These are phyloP conservation scores for Silene vulgaris DNA, from an alignment of 179 eudicot genomes.

Conservation along the genomic window DNA sequence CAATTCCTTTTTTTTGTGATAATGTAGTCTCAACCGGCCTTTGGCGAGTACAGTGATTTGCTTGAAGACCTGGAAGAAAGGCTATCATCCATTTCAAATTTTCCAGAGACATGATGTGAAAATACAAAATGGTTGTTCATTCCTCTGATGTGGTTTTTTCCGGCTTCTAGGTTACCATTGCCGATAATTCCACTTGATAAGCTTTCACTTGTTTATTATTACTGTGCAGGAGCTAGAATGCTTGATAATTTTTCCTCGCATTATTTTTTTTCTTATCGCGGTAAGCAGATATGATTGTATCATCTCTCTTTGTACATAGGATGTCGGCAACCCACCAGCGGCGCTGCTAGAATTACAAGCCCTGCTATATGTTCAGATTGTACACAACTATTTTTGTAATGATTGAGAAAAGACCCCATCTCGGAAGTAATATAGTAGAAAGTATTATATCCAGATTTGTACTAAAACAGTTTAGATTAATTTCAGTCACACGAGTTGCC, in stretches of 20 bases:
- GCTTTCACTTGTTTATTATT: conserved; percentile 10
- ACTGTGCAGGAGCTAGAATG: conserved; percentile 14
- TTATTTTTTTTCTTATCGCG: not conserved
- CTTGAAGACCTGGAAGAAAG: conserved; percentile 53
- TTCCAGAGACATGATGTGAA: conserved; percentile 32
- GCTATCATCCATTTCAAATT: conserved; percentile 38
- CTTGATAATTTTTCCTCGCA: not conserved
- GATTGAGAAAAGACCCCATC: conserved; percentile 16
- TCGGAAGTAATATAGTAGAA: conserved; percentile 18
- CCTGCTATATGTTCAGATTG: conserved; percentile 19
- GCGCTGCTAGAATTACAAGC: conserved; percentile 11
- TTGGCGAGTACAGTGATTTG: conserved; percentile 57
- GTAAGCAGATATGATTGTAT: conserved; percentile 17
- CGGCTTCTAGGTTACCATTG: conserved; percentile 16
- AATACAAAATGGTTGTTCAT: not conserved
- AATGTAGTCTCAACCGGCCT: conserved; percentile 51
- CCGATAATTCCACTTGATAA: conserved; percentile 18
- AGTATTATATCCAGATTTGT: not conserved
- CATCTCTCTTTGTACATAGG: conserved; percentile 28
- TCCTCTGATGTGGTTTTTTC: conserved; percentile 9
- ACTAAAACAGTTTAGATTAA: not conserved
- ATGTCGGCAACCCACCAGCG: conserved; percentile 11
- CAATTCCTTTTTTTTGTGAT: conserved; percentile 14
- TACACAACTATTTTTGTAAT: conserved; percentile 24
- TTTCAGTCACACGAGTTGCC: not conserved